Evolutionary conservation across 306 rosid species (phyloP).

Genomic region (Astragalus membranaceus): DNA sequence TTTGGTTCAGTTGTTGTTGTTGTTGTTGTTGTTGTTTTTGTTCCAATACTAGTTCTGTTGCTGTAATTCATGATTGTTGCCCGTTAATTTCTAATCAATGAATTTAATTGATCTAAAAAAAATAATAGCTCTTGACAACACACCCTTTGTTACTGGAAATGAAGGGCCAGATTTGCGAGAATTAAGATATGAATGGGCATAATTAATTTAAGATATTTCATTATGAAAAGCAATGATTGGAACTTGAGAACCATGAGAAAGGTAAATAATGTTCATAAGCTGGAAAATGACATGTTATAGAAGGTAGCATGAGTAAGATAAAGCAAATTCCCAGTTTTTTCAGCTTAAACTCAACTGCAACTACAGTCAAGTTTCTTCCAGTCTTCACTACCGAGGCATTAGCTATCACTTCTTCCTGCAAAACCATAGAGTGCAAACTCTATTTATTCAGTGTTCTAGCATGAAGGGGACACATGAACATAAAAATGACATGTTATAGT

Average conservation of each 20-base stretch:
- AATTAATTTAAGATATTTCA: not conserved
- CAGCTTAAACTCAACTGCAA: constrained; percentile 50
- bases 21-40: too few relatives aligned
- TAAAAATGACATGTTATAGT: not conserved
- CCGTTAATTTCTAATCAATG: too few relatives aligned
- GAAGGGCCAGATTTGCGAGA: too few relatives aligned
- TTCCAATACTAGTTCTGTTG: too few relatives aligned
- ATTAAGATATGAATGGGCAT: not conserved
- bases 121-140: too few relatives aligned
- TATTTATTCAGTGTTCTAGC: not conserved
- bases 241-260: constrained; percentile 1
- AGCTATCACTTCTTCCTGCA: constrained; percentile 64
- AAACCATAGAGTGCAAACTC: not conserved
- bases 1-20: too few relatives aligned
- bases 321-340: constrained; percentile 41
- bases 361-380: constrained; percentile 72
- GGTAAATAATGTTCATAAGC: constrained; percentile 16
- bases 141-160: too few relatives aligned
- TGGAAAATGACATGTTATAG: constrained; percentile 34
- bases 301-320: constrained; percentile 37
- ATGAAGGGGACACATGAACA: not conserved
- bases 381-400: constrained; percentile 55
- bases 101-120: too few relatives aligned
- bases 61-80: too few relatives aligned
- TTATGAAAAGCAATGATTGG: not conserved